These are phyloP conservation scores for Trichoderma harzianum DNA, from an alignment of 2,329 filamentous ascomycete genomes.

Conservation along the genomic window DNA sequence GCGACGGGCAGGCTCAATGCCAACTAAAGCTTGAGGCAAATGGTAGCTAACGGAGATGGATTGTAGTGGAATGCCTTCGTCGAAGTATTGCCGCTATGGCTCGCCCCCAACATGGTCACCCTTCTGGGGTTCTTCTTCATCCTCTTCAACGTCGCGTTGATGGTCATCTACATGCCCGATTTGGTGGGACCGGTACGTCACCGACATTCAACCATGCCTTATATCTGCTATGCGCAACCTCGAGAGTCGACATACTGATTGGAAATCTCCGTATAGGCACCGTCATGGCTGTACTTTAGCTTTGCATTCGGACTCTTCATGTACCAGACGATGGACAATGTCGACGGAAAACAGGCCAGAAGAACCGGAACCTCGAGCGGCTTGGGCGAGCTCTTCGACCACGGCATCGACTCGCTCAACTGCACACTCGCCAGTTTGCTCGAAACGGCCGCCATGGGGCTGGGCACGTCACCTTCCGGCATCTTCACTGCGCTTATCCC, in stretches of 20 bases:
- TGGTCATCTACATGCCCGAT: constrained; percentile 83
- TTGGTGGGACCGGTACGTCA: constrained; percentile 76
- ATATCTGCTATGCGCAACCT: neutral
- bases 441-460: constrained; percentile 88
- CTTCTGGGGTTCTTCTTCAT: constrained; percentile 94
- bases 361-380: constrained; percentile 93
- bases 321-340: constrained; percentile 99
- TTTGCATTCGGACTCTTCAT: constrained; percentile 96
- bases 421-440: constrained; percentile 90
- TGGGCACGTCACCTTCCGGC: constrained; percentile 78
- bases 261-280: constrained; percentile 53
- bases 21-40: neutral
- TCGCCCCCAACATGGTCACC: constrained; percentile 97
- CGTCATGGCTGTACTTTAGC: constrained; percentile 91
- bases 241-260: neutral
- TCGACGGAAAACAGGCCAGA: constrained; percentile 95
- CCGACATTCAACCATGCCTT: neutral
- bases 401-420: constrained; percentile 97
- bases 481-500: constrained; percentile 90
- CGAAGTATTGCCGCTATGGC: constrained; percentile 87
- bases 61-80: constrained; percentile 94
- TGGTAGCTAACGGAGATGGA: constrained; percentile 17
- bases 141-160: constrained; percentile 69
- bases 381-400: constrained; percentile 94
- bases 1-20: neutral